phyloP scores from a whole-genome alignment of 2,329 filamentous ascomycete genomes.

The Colletotrichum sp. region DNA sequence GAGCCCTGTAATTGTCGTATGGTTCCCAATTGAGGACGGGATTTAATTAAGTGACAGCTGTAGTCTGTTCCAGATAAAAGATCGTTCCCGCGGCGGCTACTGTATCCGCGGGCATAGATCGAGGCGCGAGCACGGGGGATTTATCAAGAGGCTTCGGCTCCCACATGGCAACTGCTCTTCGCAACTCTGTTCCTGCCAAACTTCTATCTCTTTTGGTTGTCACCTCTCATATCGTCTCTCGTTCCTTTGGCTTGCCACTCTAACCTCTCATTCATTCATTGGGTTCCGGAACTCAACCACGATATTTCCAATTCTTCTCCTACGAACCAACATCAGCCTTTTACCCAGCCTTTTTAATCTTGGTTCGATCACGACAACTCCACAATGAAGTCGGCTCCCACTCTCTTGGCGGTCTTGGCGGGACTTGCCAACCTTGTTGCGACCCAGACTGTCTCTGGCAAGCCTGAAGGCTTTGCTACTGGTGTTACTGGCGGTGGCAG shows the following conservation, averaged over 20 bases:
- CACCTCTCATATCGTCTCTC: not conserved
- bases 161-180: not conserved
- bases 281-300: constrained; percentile 5
- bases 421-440: not conserved
- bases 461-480: constrained; percentile 32
- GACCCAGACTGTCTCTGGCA: constrained; percentile 26
- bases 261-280: not conserved
- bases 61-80: constrained; percentile 1
- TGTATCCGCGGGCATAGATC: not conserved
- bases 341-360: not conserved
- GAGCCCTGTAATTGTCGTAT: not conserved
- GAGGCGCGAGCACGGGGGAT: not conserved
- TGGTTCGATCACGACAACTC: not conserved
- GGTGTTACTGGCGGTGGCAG: constrained; percentile 57
- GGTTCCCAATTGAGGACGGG: not conserved
- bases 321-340: not conserved
- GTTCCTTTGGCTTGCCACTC: not conserved
- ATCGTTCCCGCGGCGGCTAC: not conserved
- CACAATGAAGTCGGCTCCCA: constrained; percentile 9
- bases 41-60: not conserved
- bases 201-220: not conserved
- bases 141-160: not conserved
- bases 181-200: not conserved
- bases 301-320: not conserved
- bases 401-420: constrained; percentile 14